Evolutionary conservation across 2,329 filamentous ascomycete genomes (phyloP).

Genomic region (Diaporthe sp.): DNA sequence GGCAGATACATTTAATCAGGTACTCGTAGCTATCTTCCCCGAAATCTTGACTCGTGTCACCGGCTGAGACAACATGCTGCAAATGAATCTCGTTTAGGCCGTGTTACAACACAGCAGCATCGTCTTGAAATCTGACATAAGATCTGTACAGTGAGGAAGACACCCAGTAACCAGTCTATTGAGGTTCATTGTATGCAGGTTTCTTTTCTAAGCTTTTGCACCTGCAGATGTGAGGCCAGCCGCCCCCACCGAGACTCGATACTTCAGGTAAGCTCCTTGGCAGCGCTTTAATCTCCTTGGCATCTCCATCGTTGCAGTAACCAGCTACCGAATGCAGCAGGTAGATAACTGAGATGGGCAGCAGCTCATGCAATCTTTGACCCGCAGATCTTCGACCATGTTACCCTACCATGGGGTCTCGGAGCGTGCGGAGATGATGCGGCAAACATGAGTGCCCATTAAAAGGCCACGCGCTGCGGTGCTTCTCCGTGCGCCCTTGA

Average conservation of each 20-base stretch:
- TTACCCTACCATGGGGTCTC: constrained; percentile 11
- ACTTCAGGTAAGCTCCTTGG: constrained; percentile 14
- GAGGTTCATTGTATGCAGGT: neutral
- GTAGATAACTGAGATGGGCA: constrained; percentile 16
- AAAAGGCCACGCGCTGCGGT: neutral
- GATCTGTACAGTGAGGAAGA: too few species aligned
- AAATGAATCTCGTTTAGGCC: neutral
- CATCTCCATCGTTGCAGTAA: constrained; percentile 4
- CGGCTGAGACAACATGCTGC: neutral
- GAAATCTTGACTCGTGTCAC: neutral
- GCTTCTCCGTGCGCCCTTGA: too few species aligned
- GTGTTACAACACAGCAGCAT: neutral
- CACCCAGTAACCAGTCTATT: neutral
- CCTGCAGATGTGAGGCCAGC: neutral
- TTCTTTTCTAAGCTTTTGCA: neutral
- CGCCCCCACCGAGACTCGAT: neutral
- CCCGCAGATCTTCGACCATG: constrained; percentile 15
- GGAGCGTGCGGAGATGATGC: constrained; percentile 22
- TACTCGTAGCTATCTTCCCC: neutral
- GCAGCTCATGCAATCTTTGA: constrained; percentile 20
- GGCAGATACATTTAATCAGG: too few species aligned
- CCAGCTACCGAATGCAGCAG: constrained; percentile 23
- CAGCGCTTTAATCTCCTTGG: constrained; percentile 10
- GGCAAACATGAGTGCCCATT: neutral
- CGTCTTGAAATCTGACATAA: neutral